Conservation (phyloP, 805 yeast genomes). For the Candida maltosa region DNA sequence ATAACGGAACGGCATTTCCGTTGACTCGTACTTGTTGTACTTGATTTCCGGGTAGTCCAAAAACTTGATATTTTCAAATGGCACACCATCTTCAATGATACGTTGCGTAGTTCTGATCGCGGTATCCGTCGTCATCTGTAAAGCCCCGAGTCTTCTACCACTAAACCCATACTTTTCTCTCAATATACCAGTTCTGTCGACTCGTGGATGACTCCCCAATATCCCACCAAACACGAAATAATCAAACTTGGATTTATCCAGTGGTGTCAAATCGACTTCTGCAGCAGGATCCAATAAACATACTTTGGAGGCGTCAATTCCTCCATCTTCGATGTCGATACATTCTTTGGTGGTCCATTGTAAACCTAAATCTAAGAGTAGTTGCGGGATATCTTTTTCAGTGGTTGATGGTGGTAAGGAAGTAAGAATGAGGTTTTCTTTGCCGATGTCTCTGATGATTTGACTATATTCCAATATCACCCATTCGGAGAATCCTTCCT, state of each 20-base stretch:
- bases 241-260: conserved; percentile 64
- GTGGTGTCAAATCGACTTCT: conserved; percentile 64
- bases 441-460: conserved; percentile 80
- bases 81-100: conserved; percentile 56
- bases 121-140: conserved; percentile 97
- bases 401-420: conserved; percentile 69
- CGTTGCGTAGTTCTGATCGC: conserved; percentile 89
- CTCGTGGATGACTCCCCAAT: conserved; percentile 87
- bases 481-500: conserved; percentile 95
- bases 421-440: conserved; percentile 67
- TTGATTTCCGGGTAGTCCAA: conserved; percentile 93
- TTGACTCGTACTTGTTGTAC: conserved; percentile 83
- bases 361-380: conserved; percentile 57
- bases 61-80: conserved; percentile 73
- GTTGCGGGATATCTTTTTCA: conserved; percentile 59
- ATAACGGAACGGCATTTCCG: conserved; percentile 97
- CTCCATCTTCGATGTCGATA: conserved; percentile 48
- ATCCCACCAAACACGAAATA: conserved; percentile 96
- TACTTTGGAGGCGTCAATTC: conserved; percentile 47
- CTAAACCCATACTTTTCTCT: conserved; percentile 76
- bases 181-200: conserved; percentile 91
- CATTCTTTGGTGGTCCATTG: conserved; percentile 83
- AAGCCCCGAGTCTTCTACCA: conserved; percentile 81
- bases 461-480: conserved; percentile 82
- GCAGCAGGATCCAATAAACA: conserved; percentile 93